These are phyloP conservation scores for Lactuca sativa DNA, from an alignment of 129 eudicot species.

Conservation along the genomic window DNA sequence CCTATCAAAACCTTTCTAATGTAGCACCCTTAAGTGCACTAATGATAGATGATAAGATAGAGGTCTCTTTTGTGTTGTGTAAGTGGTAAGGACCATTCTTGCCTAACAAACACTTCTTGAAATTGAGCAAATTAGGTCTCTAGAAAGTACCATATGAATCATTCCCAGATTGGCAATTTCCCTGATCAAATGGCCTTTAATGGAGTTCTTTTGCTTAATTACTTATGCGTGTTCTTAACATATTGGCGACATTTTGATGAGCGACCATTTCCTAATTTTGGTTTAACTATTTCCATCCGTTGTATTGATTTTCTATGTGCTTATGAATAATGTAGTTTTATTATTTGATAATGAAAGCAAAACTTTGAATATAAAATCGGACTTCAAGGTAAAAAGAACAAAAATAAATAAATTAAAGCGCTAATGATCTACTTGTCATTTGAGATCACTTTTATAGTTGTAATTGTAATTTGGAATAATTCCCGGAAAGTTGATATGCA, in stretches of 20 bases:
- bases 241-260: constrained; percentile 10
- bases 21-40: constrained; percentile 2
- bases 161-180: constrained; percentile 11
- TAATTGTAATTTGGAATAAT: too few species aligned
- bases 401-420: too few species aligned
- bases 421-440: too few species aligned
- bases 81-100: constrained; percentile 25
- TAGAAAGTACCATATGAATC: constrained; percentile 21
- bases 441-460: too few species aligned
- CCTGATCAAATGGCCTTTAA: constrained; percentile 13
- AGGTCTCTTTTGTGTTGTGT: constrained; percentile 27
- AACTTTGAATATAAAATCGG: neutral
- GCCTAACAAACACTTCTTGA: constrained; percentile 17
- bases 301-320: neutral
- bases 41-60: constrained; percentile 17
- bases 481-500: too few species aligned
- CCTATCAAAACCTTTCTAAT: constrained; percentile 4
- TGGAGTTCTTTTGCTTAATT: constrained; percentile 23
- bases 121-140: constrained; percentile 28
- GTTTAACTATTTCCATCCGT: neutral
- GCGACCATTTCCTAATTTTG: constrained; percentile 12
- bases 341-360: neutral
- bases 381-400: neutral
- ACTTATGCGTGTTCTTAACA: constrained; percentile 14
- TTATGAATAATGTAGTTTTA: neutral